Evolutionary conservation across 2,329 filamentous ascomycete genomes (phyloP).

Genomic region (Leptographium wingfieldii): DNA sequence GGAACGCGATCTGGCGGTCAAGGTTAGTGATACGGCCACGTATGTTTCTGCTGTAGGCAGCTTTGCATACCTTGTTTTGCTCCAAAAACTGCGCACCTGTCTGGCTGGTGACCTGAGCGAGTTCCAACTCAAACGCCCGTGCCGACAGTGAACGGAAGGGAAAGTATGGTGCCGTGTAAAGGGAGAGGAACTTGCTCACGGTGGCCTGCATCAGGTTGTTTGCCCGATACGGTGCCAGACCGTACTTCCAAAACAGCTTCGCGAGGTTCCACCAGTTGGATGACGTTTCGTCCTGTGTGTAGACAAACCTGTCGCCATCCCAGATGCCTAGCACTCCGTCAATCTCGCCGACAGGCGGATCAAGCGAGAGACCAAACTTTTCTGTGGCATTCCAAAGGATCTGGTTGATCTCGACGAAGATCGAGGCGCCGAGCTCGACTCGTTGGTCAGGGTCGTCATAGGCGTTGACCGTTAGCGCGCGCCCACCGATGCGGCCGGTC

Average conservation of each 20-base stretch:
- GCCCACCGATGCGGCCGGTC: conserved; percentile 64
- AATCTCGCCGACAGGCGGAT: conserved; percentile 30
- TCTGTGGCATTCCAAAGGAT: conserved; percentile 65
- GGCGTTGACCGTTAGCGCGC: conserved; percentile 71
- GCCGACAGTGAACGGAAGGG: conserved; percentile 69
- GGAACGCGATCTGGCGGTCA: conserved; percentile 37
- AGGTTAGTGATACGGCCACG: neutral
- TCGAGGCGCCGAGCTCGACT: conserved; percentile 80
- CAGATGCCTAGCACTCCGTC: conserved; percentile 62
- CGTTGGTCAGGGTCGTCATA: conserved; percentile 55
- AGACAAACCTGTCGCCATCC: conserved; percentile 68
- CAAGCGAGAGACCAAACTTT: conserved; percentile 54
- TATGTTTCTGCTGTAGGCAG: neutral
- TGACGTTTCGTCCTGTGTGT: conserved; percentile 44
- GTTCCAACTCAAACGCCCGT: conserved; percentile 51
- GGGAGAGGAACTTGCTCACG: conserved; percentile 58
- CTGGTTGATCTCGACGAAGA: conserved; percentile 76
- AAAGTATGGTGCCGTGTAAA: conserved; percentile 74
- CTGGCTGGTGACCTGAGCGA: conserved; percentile 51
- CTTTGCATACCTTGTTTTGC: conserved; percentile 42
- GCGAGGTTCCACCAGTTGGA: conserved; percentile 68
- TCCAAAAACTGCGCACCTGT: conserved; percentile 64
- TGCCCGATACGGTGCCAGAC: conserved; percentile 61
- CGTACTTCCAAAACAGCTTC: conserved; percentile 78
- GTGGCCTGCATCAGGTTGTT: conserved; percentile 59